Percentiles rank a stretch among this genome's conserved stretches.
Conservation (phyloP, 2,329 filamentous ascomycete genomes). For the Sclerotinia sclerotiorum region DNA sequence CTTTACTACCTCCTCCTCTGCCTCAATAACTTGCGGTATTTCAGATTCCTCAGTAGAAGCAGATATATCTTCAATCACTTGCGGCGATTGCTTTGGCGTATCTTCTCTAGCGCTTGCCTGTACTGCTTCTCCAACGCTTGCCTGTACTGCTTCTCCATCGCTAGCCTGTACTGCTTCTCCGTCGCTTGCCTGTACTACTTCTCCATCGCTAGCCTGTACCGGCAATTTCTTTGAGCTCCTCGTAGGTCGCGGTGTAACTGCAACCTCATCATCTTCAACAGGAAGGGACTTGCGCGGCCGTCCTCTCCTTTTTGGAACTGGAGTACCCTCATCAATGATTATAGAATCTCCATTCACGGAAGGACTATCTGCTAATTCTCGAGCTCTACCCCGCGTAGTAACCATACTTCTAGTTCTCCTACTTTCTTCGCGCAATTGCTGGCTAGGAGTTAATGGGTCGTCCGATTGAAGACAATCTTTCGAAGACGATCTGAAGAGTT, state of each 20-base stretch:
- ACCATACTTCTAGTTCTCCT: constrained; percentile 30
- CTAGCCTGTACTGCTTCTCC: constrained; percentile 30
- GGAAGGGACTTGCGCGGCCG: constrained; percentile 17
- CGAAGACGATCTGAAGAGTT: constrained; percentile 33
- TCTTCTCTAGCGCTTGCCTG: constrained; percentile 29
- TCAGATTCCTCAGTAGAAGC: constrained; percentile 19
- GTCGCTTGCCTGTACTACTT: constrained; percentile 30
- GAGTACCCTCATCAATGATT: constrained; percentile 20
- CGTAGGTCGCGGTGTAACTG: constrained; percentile 24
- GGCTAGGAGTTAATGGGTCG: constrained; percentile 22
- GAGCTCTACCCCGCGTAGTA: constrained; percentile 28
- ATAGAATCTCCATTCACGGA: constrained; percentile 27
- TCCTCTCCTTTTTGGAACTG: constrained; percentile 25
- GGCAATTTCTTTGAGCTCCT: constrained; percentile 36
- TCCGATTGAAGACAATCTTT: constrained; percentile 28
- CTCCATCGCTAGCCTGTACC: constrained; percentile 30
- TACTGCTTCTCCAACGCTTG: constrained; percentile 29
- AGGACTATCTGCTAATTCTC: constrained; percentile 17
- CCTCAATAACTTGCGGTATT: not conserved
- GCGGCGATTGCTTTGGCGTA: constrained; percentile 21
- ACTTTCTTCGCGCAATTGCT: constrained; percentile 20
- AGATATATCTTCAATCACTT: constrained; percentile 35
- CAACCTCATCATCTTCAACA: constrained; percentile 21
- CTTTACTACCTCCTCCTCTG: not conserved
- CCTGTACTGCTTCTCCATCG: constrained; percentile 28